Conservation (phyloP, 306 rosid species). For the Lotus japonicus region DNA sequence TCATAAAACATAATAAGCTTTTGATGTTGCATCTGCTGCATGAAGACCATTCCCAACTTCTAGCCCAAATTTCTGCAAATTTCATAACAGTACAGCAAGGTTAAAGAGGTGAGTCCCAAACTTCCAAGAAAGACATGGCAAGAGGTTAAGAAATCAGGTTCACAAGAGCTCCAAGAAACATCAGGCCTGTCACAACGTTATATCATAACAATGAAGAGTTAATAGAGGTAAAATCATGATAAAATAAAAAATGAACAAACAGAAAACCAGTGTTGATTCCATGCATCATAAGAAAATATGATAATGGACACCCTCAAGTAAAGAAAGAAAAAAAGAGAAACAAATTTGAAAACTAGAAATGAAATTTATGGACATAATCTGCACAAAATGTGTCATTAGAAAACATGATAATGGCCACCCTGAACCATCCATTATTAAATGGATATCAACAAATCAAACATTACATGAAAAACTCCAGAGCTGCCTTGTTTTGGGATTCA, state of each 20-base stretch:
- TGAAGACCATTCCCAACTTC: conserved; percentile 39
- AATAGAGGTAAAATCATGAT: conserved; percentile 42
- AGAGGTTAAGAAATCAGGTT: conserved; percentile 96
- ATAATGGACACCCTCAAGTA: background rate
- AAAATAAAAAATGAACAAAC: conserved; percentile 11
- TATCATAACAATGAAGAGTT: conserved; percentile 56
- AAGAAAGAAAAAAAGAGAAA: background rate
- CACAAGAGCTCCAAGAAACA: conserved; percentile 99
- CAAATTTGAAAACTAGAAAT: background rate
- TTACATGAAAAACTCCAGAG: background rate
- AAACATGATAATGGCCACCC: background rate
- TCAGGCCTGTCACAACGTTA: conserved; percentile 92
- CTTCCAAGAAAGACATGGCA: conserved; percentile 99
- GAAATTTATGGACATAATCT: background rate
- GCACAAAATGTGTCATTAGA: background rate
- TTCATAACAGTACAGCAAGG: conserved; percentile 98
- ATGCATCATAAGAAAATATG: background rate
- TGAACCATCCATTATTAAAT: background rate
- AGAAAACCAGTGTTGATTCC: background rate
- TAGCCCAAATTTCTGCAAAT: conserved; percentile 85
- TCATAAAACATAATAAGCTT: conserved; percentile 25
- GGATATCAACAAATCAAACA: background rate
- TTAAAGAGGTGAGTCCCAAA: conserved; percentile 99
- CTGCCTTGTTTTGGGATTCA: background rate
- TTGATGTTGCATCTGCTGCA: conserved; percentile 43